phyloP scores from a whole-genome alignment of 2,329 filamentous ascomycete species.

The Chaetothyriales sp. region DNA sequence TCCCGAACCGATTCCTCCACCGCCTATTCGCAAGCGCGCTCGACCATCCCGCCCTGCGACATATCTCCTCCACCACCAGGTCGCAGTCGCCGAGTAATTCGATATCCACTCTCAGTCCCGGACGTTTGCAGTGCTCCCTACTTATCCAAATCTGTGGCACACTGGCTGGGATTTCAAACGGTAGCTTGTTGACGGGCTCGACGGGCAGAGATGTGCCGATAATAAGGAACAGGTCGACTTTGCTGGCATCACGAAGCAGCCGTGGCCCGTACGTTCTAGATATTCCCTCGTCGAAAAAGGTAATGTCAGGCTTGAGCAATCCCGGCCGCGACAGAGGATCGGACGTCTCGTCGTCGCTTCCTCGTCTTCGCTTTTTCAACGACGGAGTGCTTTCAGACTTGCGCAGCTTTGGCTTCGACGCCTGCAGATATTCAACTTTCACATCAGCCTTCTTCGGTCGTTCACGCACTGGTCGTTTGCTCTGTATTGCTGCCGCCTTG shows the following conservation, averaged over 20 bases:
- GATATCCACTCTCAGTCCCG: slow-evolving; percentile 77
- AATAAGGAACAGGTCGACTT: slow-evolving; percentile 79
- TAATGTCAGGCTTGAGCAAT: slow-evolving; percentile 64
- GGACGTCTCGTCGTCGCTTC: slow-evolving; percentile 43
- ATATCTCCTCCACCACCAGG: slow-evolving; percentile 73
- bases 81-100: slow-evolving; percentile 94
- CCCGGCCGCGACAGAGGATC: slow-evolving; percentile 66
- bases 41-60: slow-evolving; percentile 62
- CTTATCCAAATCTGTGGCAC: slow-evolving; percentile 78
- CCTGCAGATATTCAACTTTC: slow-evolving; percentile 1
- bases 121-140: slow-evolving; percentile 34
- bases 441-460: slow-evolving; percentile 16
- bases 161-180: slow-evolving; percentile 59
- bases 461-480: slow-evolving; percentile 8
- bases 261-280: slow-evolving; percentile 70
- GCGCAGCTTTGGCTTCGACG: slow-evolving; percentile 17
- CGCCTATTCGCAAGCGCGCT: slow-evolving; percentile 5
- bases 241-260: slow-evolving; percentile 57
- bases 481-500: slow-evolving; percentile 22
- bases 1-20: slow-evolving; percentile 5
- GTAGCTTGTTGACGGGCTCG: slow-evolving; percentile 83
- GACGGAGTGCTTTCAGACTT: slow-evolving; percentile 24
- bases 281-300: slow-evolving; percentile 86
- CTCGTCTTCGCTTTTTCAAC: slow-evolving; percentile 8
- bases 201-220: slow-evolving; percentile 96